These are phyloP conservation scores for Kwoniella dejecticola DNA, from an alignment of 768 basidiomycete genomes.

Conservation along the genomic window DNA sequence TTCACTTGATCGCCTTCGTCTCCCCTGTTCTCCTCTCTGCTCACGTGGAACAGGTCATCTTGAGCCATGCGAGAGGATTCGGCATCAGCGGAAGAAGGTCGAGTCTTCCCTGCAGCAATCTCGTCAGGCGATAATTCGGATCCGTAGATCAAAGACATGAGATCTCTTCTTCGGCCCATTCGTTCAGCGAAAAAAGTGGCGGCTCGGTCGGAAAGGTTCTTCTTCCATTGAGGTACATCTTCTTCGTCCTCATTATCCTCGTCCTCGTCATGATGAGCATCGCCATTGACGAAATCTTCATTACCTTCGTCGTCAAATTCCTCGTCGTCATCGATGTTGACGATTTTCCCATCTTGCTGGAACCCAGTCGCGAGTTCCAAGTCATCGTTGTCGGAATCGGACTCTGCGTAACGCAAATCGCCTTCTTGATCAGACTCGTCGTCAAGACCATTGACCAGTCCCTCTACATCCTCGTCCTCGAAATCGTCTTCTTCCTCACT, in stretches of 20 bases:
- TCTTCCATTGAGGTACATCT: constrained; percentile 73
- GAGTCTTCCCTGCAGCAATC: constrained; percentile 61
- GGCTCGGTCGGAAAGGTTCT: constrained; percentile 63
- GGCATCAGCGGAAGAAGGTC: constrained; percentile 45
- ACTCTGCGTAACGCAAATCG: constrained; percentile 52
- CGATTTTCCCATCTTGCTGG: constrained; percentile 61
- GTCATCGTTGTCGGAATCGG: constrained; percentile 52
- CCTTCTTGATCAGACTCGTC: constrained; percentile 49
- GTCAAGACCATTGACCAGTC: constrained; percentile 29
- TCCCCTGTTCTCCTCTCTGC: constrained; percentile 33
- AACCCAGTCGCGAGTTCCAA: constrained; percentile 57
- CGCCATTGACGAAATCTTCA: constrained; percentile 23
- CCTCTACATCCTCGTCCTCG: constrained; percentile 51
- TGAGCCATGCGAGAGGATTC: constrained; percentile 42
- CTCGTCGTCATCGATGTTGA: constrained; percentile 57
- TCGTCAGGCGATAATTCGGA: constrained; percentile 69
- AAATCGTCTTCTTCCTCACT: constrained; percentile 49
- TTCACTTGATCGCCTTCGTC: constrained; percentile 68
- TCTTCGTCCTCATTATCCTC: constrained; percentile 58
- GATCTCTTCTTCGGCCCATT: constrained; percentile 64
- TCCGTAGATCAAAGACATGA: constrained; percentile 83
- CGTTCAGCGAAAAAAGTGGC: constrained; percentile 59
- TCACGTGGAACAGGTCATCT: constrained; percentile 73
- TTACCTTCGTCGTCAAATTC: constrained; percentile 56
- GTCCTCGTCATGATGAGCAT: constrained; percentile 23